Percentiles rank a stretch among this genome's conserved stretches.
phyloP scores from a whole-genome alignment of 495 filamentous ascomycete genomes.

The Lasiosphaeriaceae sp. region DNA sequence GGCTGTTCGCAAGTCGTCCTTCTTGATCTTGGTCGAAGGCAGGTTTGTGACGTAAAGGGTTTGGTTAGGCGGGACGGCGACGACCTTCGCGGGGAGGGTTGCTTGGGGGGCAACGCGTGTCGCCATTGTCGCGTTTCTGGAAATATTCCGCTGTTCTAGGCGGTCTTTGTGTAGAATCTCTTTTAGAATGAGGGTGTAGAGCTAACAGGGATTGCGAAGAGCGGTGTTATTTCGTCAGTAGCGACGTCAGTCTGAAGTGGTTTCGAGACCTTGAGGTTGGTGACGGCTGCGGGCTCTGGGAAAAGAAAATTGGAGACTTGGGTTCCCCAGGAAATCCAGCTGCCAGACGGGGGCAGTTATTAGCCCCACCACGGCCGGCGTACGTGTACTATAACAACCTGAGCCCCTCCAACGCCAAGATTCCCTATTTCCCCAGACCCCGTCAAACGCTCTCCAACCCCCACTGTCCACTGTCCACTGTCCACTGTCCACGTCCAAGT shows the following conservation, averaged over 20 bases:
- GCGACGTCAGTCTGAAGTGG: neutral
- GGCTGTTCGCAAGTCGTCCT: constrained; percentile 73
- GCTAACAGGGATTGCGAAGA: neutral
- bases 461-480: too few relatives aligned
- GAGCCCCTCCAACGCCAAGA: neutral
- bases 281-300: neutral
- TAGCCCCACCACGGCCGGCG: neutral
- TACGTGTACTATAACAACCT: constrained; percentile 5
- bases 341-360: neutral
- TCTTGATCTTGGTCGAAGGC: constrained; percentile 74
- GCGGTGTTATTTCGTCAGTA: neutral
- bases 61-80: constrained; percentile 31
- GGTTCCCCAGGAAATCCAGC: neutral
- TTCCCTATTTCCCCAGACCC: constrained; percentile 1
- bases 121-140: constrained; percentile 27
- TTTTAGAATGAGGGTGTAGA: neutral
- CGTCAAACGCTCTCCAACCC: neutral
- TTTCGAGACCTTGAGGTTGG: neutral
- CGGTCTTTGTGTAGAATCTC: neutral
- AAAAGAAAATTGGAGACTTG: neutral
- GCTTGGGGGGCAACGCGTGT: constrained; percentile 26
- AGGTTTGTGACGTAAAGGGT: constrained; percentile 88
- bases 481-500: constrained; percentile 5
- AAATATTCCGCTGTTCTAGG: neutral
- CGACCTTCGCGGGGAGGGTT: constrained; percentile 40